Base-by-base conservation (phyloP, 768 basidiomycete species). In the Tulasnella sp. region DNA sequence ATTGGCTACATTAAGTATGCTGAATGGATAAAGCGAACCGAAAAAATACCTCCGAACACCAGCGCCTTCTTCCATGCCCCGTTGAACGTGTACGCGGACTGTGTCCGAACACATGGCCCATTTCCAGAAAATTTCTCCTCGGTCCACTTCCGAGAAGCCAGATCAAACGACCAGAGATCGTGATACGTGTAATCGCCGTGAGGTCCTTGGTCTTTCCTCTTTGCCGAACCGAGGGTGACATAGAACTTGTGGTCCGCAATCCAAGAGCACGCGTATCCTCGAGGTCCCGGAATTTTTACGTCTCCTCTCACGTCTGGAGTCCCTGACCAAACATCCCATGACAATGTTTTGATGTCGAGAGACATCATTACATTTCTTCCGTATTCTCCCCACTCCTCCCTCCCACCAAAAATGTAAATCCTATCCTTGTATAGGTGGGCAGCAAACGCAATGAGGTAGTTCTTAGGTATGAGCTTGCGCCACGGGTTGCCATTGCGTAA, bases 351-450 rank as follows among this genome's bases (percentile, higher is more conserved):
- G 34, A 88, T 77, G 81, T 88, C 85, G 12, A 88, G 84, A 20
- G 83, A 85, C 83, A 86, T 86, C 83, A 88, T 85, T 40, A 87
- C 81, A 81, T 88, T 87, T 75, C 85, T 85, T 22, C 87, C 87
- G 72, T 87, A 82, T 24, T 79, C 80, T 9, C 83, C 84, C 20
- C 46, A 80, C 22, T 80, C 72, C 75, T 86, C 85, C 2, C 82
- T 82, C 4, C 88, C 88, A 1, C 86, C 87, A 77, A 88, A 88
- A 12, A 88, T 84, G 79, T 87, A 87, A 0, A 88, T 77, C 64
- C 85, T 87, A 34, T 84, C 84, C 16, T 85, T 80, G 31, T 86
- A 83, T 72, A 83, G 54, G 40, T 80, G 80, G 75, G 81, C 80
- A 24, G 79, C 50, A 75, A 81, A 84, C 54, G 83, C 83, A 14